Conservation (phyloP, 805 yeast species). For the Tanozyma kutaoensis region DNA sequence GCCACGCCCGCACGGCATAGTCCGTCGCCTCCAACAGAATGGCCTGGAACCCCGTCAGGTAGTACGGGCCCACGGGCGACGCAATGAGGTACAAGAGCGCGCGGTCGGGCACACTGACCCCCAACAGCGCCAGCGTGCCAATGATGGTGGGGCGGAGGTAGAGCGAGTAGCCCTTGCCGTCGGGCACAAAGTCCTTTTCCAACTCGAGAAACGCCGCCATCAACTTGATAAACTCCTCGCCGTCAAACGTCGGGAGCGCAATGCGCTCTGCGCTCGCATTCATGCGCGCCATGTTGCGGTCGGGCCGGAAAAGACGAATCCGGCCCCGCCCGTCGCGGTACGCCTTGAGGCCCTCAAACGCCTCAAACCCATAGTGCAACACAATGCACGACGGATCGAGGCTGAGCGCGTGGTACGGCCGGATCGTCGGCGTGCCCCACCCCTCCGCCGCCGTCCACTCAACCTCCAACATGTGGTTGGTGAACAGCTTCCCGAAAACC, state of each 20-base stretch:
- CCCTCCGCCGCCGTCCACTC: constrained; percentile 73
- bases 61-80: constrained; percentile 96
- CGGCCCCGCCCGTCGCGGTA: constrained; percentile 43
- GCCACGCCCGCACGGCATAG: constrained; percentile 97
- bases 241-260: constrained; percentile 77
- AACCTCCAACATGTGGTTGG: constrained; percentile 79
- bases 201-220: constrained; percentile 64
- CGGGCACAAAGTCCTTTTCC: constrained; percentile 73
- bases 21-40: constrained; percentile 91
- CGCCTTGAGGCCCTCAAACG: constrained; percentile 94
- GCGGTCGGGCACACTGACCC: constrained; percentile 70
- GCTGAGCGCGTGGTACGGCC: constrained; percentile 65
- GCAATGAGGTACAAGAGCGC: constrained; percentile 81
- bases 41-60: constrained; percentile 80
- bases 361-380: constrained; percentile 88
- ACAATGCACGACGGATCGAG: constrained; percentile 86
- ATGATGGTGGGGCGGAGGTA: constrained; percentile 92
- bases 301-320: constrained; percentile 79
- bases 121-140: constrained; percentile 82
- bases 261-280: constrained; percentile 81
- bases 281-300: constrained; percentile 86
- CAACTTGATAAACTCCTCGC: constrained; percentile 60
- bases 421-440: constrained; percentile 83
- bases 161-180: constrained; percentile 78
- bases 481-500: constrained; percentile 41